A percentile compares a stretch with the other conserved stretches of the same genome.
Evolutionary conservation across 495 filamentous ascomycete species (phyloP).

Genomic region (Xylaria sp.): DNA sequence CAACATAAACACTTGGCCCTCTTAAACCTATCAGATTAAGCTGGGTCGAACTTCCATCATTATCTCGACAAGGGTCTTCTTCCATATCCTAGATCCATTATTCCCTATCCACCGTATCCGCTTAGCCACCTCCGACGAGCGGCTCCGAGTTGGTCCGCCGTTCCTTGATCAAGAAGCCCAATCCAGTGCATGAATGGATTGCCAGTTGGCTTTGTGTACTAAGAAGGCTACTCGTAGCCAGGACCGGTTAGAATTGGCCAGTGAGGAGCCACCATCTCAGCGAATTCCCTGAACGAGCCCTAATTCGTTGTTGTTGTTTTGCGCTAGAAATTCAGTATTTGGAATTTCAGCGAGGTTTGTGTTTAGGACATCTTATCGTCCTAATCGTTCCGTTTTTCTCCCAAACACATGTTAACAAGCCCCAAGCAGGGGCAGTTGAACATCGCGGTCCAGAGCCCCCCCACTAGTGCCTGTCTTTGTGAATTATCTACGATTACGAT

Average conservation of each 20-base stretch:
- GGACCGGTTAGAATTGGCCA: not conserved
- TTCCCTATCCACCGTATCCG: not conserved
- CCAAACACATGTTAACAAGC: no score
- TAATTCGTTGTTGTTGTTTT: not conserved
- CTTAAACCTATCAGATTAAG: not conserved
- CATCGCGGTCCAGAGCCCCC: no score
- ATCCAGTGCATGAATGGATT: not conserved
- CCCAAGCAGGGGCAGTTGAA: no score
- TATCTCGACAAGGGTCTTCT: not conserved
- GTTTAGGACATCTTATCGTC: no score
- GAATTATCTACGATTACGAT: no score
- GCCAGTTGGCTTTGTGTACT: not conserved
- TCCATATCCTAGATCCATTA: not conserved
- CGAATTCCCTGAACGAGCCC: not conserved
- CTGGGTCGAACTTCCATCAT: not conserved
- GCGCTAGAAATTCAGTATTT: not conserved
- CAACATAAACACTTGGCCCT: not conserved
- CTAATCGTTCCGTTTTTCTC: no score
- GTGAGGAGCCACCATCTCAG: not conserved
- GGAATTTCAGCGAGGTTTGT: not conserved
- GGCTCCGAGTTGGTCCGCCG: no score
- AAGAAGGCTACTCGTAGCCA: not conserved
- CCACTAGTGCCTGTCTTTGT: no score
- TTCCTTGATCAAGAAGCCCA: no score
- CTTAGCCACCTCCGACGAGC: not conserved